Percentiles rank a stretch among this genome's conserved stretches.
These are phyloP conservation scores for Botrytis cinerea DNA, from an alignment of 2,329 filamentous ascomycete genomes.

Conservation along the genomic window DNA sequence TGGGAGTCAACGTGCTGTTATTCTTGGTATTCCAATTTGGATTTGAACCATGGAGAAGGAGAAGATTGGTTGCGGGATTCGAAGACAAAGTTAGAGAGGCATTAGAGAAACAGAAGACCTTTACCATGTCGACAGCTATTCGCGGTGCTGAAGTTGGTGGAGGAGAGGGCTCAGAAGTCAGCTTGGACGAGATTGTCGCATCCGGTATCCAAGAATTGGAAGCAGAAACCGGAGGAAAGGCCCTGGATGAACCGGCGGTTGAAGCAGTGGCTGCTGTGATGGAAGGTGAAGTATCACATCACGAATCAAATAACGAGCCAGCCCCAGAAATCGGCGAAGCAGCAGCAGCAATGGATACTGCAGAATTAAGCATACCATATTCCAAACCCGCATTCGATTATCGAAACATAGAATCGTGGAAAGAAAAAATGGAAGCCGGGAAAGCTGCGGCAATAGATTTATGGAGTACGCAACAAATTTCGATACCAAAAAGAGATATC, in stretches of 20 bases:
- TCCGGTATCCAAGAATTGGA: slow-evolving; percentile 34
- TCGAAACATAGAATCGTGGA: slow-evolving; percentile 42
- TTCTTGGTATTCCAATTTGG: slow-evolving; percentile 85
- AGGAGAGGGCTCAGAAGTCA: slow-evolving; percentile 20
- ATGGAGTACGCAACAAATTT: slow-evolving; percentile 64
- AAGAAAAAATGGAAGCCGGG: slow-evolving; percentile 47
- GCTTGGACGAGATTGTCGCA: slow-evolving; percentile 33
- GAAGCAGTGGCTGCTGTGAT: slow-evolving; percentile 34
- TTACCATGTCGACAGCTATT: slow-evolving; percentile 21
- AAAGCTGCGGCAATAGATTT: slow-evolving; percentile 56
- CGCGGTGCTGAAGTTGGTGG: slow-evolving; percentile 24
- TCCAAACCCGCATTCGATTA: slow-evolving; percentile 19
- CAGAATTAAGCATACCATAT: slow-evolving; percentile 32
- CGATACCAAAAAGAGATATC: slow-evolving; percentile 67
- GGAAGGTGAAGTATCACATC: slow-evolving; percentile 25
- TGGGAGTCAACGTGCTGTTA: slow-evolving; percentile 92
- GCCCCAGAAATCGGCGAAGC: slow-evolving; percentile 24
- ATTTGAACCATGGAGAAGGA: slow-evolving; percentile 88
- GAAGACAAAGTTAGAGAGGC: slow-evolving; percentile 73
- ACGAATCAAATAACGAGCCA: slow-evolving; percentile 18
- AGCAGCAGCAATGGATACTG: slow-evolving; percentile 31
- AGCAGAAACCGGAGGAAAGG: slow-evolving; percentile 26
- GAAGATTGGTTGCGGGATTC: slow-evolving; percentile 77
- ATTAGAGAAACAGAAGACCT: slow-evolving; percentile 47
- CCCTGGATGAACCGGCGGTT: slow-evolving; percentile 29